Evolutionary conservation across 768 basidiomycete genomes (phyloP).

Genomic region (Strobilomyces dryophilus): DNA sequence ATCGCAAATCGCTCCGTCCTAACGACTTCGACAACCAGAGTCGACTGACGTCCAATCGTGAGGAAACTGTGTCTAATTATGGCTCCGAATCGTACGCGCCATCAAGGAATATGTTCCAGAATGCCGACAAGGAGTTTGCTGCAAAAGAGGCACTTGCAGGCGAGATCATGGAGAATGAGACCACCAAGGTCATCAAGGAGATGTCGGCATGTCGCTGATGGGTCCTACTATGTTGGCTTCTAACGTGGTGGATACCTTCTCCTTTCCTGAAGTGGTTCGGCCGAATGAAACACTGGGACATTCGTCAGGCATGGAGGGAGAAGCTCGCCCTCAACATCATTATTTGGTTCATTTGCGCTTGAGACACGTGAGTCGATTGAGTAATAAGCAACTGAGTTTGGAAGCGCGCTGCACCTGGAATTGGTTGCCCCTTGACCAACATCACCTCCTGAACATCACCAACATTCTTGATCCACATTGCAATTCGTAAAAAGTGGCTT

Average conservation of each 20-base stretch:
- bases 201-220: constrained; percentile 76
- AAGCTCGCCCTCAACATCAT: constrained; percentile 38
- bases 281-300: constrained; percentile 90
- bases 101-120: constrained; percentile 93
- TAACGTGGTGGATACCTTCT: constrained; percentile 91
- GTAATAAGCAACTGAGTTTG: too few species aligned
- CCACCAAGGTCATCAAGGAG: constrained; percentile 83
- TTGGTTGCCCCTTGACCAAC: constrained; percentile 10
- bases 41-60: constrained; percentile 70
- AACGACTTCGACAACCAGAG: constrained; percentile 64
- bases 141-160: constrained; percentile 85
- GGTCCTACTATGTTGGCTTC: constrained; percentile 81
- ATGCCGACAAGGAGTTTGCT: constrained; percentile 64
- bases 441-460: not conserved
- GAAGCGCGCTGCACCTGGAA: constrained; percentile 10
- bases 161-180: constrained; percentile 85
- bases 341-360: constrained; percentile 93
- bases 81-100: constrained; percentile 94
- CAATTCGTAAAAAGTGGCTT: constrained; percentile 5
- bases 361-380: too few species aligned
- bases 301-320: constrained; percentile 96
- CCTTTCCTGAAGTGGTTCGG: constrained; percentile 66
- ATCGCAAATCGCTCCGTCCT: too few species aligned
- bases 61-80: constrained; percentile 75
- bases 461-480: constrained; percentile 1